Evolutionary conservation across 169 alveolate genomes (phyloP).

Genomic region (Plasmodium blacklocki): DNA sequence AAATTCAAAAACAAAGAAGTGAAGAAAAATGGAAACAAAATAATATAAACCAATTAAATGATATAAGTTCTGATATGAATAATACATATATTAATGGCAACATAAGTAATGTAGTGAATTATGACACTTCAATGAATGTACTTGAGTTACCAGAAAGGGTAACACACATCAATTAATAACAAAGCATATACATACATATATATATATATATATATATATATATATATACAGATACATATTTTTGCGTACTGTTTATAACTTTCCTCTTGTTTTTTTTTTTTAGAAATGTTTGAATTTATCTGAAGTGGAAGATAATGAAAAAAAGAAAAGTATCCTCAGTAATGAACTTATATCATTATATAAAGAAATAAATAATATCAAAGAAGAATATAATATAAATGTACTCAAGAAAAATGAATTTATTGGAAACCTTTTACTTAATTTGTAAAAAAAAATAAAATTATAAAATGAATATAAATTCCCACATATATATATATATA

Average conservation of each 20-base stretch:
- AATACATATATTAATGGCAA: too few relatives aligned
- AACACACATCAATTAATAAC: too few relatives aligned
- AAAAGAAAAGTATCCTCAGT: constrained; percentile 29
- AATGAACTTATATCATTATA: constrained; percentile 44
- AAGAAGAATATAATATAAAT: constrained; percentile 43
- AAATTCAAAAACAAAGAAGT: constrained; percentile 19
- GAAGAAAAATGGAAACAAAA: constrained; percentile 8
- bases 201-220: not conserved
- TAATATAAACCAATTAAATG: not conserved
- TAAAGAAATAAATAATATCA: constrained; percentile 62
- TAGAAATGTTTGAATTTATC: constrained; percentile 19
- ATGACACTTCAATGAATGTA: too few relatives aligned
- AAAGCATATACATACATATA: not conserved
- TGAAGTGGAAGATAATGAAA: constrained; percentile 14
- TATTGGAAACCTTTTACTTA: constrained; percentile 28
- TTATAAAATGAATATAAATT: not conserved
- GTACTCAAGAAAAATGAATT: constrained; percentile 71
- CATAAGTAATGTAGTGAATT: too few relatives aligned
- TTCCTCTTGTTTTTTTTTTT: not conserved
- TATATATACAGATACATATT: not conserved
- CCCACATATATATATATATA: not conserved
- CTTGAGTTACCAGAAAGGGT: too few relatives aligned
- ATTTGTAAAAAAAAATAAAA: constrained; percentile 36
- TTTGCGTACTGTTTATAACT: not conserved
- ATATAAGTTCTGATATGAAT: too few relatives aligned